Conservation (phyloP, 2,329 filamentous ascomycete species). For the Trichoderma guizhouense region DNA sequence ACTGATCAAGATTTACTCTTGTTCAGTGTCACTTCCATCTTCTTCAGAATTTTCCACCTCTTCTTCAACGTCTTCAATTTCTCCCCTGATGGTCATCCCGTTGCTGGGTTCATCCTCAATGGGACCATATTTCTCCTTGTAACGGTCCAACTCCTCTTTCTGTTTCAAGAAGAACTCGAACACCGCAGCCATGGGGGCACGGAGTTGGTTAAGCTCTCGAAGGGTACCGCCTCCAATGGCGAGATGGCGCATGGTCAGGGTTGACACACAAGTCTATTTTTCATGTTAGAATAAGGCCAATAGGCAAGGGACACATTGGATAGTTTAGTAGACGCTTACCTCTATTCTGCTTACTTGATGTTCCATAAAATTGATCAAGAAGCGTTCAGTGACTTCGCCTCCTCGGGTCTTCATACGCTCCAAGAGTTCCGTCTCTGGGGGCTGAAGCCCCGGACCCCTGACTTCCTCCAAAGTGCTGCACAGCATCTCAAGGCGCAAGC, state of each 20-base stretch:
- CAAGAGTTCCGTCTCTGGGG: slow-evolving; percentile 78
- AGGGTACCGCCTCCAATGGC: slow-evolving; percentile 64
- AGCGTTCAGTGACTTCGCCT: slow-evolving; percentile 83
- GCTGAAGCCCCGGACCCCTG: slow-evolving; percentile 60
- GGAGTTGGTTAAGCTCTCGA: slow-evolving; percentile 65
- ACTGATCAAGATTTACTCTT: slow-evolving; percentile 19
- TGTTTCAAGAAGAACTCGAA: slow-evolving; percentile 59
- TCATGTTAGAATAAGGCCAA: neutral
- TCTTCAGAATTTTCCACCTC: neutral
- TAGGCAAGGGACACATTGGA: neutral
- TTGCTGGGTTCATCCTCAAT: slow-evolving; percentile 28
- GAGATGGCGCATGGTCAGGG: slow-evolving; percentile 75
- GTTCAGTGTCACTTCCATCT: slow-evolving; percentile 30
- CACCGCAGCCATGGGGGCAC: slow-evolving; percentile 73
- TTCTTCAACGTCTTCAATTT: slow-evolving; percentile 24
- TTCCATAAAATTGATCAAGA: slow-evolving; percentile 85
- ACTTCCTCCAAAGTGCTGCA: slow-evolving; percentile 82
- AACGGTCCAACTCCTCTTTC: slow-evolving; percentile 60
- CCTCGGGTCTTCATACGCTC: slow-evolving; percentile 65
- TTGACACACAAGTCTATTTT: slow-evolving; percentile 72
- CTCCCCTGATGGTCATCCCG: slow-evolving; percentile 29
- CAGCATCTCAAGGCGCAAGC: slow-evolving; percentile 85
- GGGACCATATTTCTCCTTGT: slow-evolving; percentile 53
- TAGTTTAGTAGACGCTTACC: slow-evolving; percentile 51
- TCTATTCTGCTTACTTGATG: slow-evolving; percentile 96